Conservation (phyloP, 2,329 filamentous ascomycete species). For the Ilyonectria robusta region DNA sequence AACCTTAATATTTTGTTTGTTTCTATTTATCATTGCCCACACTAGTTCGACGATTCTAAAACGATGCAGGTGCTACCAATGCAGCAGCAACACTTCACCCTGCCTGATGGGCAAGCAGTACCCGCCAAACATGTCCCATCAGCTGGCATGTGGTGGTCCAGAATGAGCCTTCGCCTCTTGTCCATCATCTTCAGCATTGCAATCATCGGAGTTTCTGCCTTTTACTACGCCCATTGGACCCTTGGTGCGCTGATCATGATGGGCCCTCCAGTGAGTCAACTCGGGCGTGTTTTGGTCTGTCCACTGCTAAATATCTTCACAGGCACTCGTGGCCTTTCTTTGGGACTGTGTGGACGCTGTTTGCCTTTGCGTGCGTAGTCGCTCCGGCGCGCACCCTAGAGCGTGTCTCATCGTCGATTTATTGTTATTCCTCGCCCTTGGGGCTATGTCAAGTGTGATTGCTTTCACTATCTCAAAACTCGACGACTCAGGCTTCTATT, state of each 20-base stretch:
- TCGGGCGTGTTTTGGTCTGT: not conserved
- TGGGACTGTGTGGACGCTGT: conserved; percentile 29
- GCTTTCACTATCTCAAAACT: conserved; percentile 32
- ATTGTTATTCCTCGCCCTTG: conserved; percentile 29
- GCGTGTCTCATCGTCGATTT: conserved; percentile 32
- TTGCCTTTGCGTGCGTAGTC: conserved; percentile 14
- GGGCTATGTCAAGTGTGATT: conserved; percentile 30
- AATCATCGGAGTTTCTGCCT: conserved; percentile 22
- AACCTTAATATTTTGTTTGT: not conserved
- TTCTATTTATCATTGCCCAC: not conserved
- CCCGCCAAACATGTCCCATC: not conserved
- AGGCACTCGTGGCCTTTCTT: conserved; percentile 25
- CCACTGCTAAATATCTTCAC: not conserved
- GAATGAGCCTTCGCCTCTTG: conserved; percentile 26
- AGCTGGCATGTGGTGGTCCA: conserved; percentile 21
- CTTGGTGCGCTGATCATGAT: conserved; percentile 34
- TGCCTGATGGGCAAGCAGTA: not conserved
- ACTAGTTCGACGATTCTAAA: not conserved
- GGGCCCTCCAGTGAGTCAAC: conserved; percentile 31
- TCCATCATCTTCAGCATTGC: conserved; percentile 19
- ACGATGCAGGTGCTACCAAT: not conserved
- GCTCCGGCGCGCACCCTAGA: conserved; percentile 16
- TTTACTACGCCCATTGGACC: conserved; percentile 30
- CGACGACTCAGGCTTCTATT: conserved; percentile 34
- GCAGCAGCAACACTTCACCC: not conserved